A percentile compares a stretch with the other conserved stretches of the same genome.
Conservation (phyloP, 2,329 filamentous ascomycete genomes). For the Cyanodermella asteris region DNA sequence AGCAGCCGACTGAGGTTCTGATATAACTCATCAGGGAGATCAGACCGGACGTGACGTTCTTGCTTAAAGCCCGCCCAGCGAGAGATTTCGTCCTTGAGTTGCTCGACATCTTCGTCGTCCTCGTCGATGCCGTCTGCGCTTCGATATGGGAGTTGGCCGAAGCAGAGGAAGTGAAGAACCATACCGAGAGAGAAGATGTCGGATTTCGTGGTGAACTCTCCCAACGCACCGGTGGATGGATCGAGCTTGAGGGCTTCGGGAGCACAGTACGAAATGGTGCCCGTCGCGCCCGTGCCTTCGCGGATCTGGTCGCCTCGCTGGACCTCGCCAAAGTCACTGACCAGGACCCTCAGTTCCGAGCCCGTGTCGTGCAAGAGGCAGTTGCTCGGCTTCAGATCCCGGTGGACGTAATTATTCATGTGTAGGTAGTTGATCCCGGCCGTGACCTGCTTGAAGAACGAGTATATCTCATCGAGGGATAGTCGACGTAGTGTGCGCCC, state of each 20-base stretch:
- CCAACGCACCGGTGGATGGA: conserved; percentile 43
- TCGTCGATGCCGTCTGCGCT: conserved; percentile 72
- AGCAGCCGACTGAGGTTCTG: conserved; percentile 62
- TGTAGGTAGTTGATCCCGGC: conserved; percentile 81
- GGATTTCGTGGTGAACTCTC: conserved; percentile 90
- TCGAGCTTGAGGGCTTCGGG: conserved; percentile 67
- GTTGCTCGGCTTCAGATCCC: conserved; percentile 89
- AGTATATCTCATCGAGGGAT: conserved; percentile 82
- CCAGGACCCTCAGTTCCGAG: conserved; percentile 53
- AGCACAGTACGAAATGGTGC: conserved; percentile 92
- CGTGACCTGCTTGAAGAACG: conserved; percentile 87
- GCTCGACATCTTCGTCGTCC: conserved; percentile 75
- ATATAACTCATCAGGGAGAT: conserved; percentile 73
- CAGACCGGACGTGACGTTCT: conserved; percentile 49
- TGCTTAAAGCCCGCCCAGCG: conserved; percentile 74
- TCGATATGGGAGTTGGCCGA: conserved; percentile 65
- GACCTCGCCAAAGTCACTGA: conserved; percentile 95
- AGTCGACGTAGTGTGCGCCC: conserved; percentile 32
- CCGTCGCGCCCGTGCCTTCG: conserved; percentile 81
- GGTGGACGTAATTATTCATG: conserved; percentile 77
- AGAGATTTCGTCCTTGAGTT: conserved; percentile 65
- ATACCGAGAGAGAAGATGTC: conserved; percentile 97
- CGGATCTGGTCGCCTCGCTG: conserved; percentile 62
- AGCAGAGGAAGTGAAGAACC: conserved; percentile 98
- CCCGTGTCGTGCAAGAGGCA: conserved; percentile 68